Conservation (phyloP, 2,329 filamentous ascomycete genomes). For the Madurella fahalii region DNA sequence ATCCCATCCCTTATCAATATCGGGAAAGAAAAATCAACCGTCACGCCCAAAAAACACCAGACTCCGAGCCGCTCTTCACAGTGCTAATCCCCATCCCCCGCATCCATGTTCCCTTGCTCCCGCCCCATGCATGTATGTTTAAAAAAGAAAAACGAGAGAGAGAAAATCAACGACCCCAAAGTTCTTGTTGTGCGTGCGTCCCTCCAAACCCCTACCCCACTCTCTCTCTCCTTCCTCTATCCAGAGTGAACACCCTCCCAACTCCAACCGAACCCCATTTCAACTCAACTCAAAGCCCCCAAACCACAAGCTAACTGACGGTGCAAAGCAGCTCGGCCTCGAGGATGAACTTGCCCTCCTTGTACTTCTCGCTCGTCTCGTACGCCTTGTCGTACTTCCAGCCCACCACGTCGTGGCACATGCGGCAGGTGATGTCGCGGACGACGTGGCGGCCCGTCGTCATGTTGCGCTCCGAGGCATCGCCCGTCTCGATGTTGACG, state of each 20-base stretch:
- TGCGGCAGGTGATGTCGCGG: constrained; percentile 83
- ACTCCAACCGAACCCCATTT: too few species aligned
- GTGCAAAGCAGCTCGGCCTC: constrained; percentile 85
- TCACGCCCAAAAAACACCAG: neutral
- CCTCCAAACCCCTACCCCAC: neutral
- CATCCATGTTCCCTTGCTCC: neutral
- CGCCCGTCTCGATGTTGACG: constrained; percentile 81
- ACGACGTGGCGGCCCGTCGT: constrained; percentile 94
- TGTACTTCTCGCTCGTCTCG: constrained; percentile 91
- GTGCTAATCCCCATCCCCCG: neutral
- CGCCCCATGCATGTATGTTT: neutral
- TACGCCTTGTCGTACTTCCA: constrained; percentile 99
- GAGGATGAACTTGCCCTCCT: constrained; percentile 96
- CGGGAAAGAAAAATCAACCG: neutral
- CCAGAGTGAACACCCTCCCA: neutral
- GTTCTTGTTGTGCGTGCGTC: neutral
- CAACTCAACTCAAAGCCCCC: too few species aligned
- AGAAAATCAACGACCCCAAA: neutral
- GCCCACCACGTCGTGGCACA: constrained; percentile 88
- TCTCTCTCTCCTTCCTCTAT: neutral
- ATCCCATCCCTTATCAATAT: too few species aligned
- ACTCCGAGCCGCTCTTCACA: neutral
- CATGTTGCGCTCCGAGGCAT: constrained; percentile 94
- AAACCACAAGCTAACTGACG: constrained; percentile 50
- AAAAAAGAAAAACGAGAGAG: neutral